A percentile compares a stretch with the other conserved stretches of the same genome.
phyloP scores from a whole-genome alignment of 768 basidiomycete species.

The Crepidotus variabilis region DNA sequence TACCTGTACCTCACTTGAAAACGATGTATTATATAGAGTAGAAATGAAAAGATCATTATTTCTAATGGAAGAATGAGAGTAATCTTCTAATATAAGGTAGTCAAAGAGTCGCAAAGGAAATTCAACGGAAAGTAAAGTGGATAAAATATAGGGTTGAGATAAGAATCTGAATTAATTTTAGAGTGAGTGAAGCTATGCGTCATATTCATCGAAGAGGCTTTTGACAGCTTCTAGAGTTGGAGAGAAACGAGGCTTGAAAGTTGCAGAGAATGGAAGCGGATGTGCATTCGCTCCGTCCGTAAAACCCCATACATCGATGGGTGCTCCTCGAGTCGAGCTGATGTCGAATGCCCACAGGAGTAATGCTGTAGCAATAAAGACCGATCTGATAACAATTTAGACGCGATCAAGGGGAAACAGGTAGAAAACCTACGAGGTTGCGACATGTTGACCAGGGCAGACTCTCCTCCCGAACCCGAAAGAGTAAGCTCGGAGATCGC shows the following conservation, averaged over 20 bases:
- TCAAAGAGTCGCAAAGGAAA: too few species aligned
- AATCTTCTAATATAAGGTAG: too few species aligned
- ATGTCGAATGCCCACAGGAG: conserved; percentile 64
- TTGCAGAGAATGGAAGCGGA: conserved; percentile 54
- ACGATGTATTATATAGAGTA: background rate
- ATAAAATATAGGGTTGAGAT: too few species aligned
- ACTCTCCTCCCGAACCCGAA: conserved; percentile 65
- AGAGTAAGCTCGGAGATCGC: conserved; percentile 48
- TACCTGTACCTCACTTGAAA: background rate
- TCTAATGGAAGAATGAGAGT: too few species aligned
- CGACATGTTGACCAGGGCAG: conserved; percentile 66
- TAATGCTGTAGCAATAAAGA: conserved; percentile 61
- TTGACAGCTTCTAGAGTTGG: background rate
- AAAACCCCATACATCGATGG: conserved; percentile 60
- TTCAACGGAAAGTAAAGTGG: too few species aligned
- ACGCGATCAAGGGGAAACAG: background rate
- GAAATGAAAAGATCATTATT: too few species aligned
- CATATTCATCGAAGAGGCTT: background rate
- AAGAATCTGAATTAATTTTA: too few species aligned
- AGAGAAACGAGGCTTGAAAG: conserved; percentile 43
- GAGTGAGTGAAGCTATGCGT: too few species aligned
- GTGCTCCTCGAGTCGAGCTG: conserved; percentile 40
- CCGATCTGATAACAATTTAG: conserved; percentile 33
- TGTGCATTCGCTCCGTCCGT: conserved; percentile 61
- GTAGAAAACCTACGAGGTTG: conserved; percentile 28